A percentile compares a stretch with the other conserved stretches of the same genome.
phyloP scores from a whole-genome alignment of 106 monocot species.

The Allium sativum region DNA sequence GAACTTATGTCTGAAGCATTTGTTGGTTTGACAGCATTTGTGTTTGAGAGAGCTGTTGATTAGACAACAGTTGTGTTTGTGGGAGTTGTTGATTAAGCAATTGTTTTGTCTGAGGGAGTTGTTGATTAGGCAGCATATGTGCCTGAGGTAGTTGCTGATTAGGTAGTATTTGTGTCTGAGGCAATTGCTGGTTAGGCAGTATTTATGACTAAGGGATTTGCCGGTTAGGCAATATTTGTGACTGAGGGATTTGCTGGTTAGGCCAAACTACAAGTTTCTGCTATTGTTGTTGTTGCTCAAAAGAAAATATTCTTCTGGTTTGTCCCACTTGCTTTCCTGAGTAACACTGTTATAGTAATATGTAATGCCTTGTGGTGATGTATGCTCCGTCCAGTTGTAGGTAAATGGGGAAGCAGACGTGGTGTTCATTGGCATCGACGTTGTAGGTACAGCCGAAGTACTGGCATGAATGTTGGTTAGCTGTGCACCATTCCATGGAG shows the following conservation, averaged over 20 bases:
- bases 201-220: slow-evolving; percentile 43
- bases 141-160: too few relatives aligned
- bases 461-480: slow-evolving; percentile 24
- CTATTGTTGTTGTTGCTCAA: slow-evolving; percentile 76
- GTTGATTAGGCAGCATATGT: too few relatives aligned
- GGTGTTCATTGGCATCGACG: slow-evolving; percentile 20
- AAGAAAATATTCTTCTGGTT: slow-evolving; percentile 79
- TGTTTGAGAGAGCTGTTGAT: too few relatives aligned
- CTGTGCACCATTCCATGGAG: slow-evolving; percentile 33
- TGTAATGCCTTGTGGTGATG: slow-evolving; percentile 92
- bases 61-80: too few relatives aligned
- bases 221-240: slow-evolving; percentile 26
- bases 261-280: slow-evolving; percentile 48
- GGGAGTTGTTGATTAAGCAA: too few relatives aligned
- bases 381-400: slow-evolving; percentile 94
- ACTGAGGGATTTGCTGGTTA: slow-evolving; percentile 35
- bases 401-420: slow-evolving; percentile 30
- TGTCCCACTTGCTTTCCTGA: slow-evolving; percentile 90
- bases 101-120: too few relatives aligned
- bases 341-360: slow-evolving; percentile 89
- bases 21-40: too few relatives aligned
- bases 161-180: too few relatives aligned
- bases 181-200: too few relatives aligned
- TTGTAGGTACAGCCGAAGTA: slow-evolving; percentile 19
- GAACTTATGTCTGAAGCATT: slow-evolving; percentile 23